Evolutionary conservation across 2,329 filamentous ascomycete species (phyloP).

Genomic region (Neofusicoccum cordaticola): DNA sequence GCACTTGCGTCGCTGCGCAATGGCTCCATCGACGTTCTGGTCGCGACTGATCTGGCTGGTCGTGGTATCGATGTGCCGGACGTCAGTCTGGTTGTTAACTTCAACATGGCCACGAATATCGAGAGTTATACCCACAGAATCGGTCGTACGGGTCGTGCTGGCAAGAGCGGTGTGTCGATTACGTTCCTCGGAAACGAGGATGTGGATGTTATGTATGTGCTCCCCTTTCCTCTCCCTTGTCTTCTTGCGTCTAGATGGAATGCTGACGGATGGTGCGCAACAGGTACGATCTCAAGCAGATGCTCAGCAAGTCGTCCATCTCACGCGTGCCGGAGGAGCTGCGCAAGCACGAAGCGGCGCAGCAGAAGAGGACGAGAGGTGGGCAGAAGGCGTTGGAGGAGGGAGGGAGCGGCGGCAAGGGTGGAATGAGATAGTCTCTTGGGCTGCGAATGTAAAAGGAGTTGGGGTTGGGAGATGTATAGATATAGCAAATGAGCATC

Average conservation of each 20-base stretch:
- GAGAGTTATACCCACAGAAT: slow-evolving; percentile 99
- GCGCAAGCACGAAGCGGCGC: slow-evolving; percentile 83
- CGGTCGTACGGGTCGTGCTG: slow-evolving; percentile 97
- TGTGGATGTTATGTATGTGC: slow-evolving; percentile 70
- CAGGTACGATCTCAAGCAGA: slow-evolving; percentile 84
- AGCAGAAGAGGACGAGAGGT: slow-evolving; percentile 61
- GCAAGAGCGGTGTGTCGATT: slow-evolving; percentile 93
- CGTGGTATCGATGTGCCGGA: slow-evolving; percentile 97
- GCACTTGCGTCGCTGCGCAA: slow-evolving; percentile 81
- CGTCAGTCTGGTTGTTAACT: slow-evolving; percentile 93
- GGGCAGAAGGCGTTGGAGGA: slow-evolving; percentile 31
- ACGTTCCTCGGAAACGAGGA: slow-evolving; percentile 94
- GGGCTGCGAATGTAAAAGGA: no score
- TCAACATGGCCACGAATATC: slow-evolving; percentile 95
- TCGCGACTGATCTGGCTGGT: slow-evolving; percentile 92
- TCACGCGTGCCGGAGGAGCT: slow-evolving; percentile 90
- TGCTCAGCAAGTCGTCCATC: slow-evolving; percentile 85
- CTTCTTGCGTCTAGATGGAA: neutral
- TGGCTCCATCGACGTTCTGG: slow-evolving; percentile 79
- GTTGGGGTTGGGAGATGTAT: no score
- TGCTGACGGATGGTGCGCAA: slow-evolving; percentile 9
- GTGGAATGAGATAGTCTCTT: neutral
- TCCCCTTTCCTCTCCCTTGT: neutral
- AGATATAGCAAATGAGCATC: no score
- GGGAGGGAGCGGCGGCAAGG: slow-evolving; percentile 19